Evolutionary conservation across 108 stramenopile genomes (phyloP).

Genomic region (Cylindrotheca closterium): DNA sequence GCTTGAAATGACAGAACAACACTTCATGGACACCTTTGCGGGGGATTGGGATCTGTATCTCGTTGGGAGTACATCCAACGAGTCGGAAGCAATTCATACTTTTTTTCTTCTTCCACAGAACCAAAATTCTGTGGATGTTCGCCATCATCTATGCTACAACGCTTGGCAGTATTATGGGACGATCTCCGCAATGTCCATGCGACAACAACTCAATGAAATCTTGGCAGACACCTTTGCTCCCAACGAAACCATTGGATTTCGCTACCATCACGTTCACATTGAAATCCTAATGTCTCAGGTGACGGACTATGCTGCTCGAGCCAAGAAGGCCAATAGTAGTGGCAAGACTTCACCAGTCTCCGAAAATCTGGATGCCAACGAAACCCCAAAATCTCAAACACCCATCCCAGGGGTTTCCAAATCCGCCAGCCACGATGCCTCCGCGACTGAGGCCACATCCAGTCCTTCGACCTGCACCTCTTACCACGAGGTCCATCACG

Average conservation of each 20-base stretch:
- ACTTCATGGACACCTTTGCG: constrained; percentile 19
- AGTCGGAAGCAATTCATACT: constrained; percentile 13
- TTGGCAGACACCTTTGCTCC: constrained; percentile 7
- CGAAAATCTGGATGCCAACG: not conserved
- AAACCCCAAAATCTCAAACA: not conserved
- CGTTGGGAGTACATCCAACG: constrained; percentile 2
- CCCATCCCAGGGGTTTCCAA: not conserved
- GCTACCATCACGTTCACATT: constrained; percentile 35
- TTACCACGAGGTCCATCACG: not conserved
- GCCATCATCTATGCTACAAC: constrained; percentile 4
- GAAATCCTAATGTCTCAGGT: constrained; percentile 31
- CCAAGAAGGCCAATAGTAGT: not conserved
- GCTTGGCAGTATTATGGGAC: constrained; percentile 27
- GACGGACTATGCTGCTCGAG: constrained; percentile 1
- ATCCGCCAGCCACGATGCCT: not conserved
- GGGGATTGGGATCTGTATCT: constrained; percentile 39
- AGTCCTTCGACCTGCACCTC: not conserved
- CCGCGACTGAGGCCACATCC: not conserved
- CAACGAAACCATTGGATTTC: constrained; percentile 23
- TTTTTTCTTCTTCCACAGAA: constrained; percentile 35
- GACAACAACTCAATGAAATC: constrained; percentile 17
- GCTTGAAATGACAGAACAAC: constrained; percentile 31
- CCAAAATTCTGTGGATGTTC: constrained; percentile 23
- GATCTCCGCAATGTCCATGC: constrained; percentile 14
- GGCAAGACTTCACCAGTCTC: too few relatives aligned